Evolutionary conservation across 2,329 filamentous ascomycete species (phyloP), one percentile per base, ranked within the genome.

Genomic region (Curvularia spicifera): DNA sequence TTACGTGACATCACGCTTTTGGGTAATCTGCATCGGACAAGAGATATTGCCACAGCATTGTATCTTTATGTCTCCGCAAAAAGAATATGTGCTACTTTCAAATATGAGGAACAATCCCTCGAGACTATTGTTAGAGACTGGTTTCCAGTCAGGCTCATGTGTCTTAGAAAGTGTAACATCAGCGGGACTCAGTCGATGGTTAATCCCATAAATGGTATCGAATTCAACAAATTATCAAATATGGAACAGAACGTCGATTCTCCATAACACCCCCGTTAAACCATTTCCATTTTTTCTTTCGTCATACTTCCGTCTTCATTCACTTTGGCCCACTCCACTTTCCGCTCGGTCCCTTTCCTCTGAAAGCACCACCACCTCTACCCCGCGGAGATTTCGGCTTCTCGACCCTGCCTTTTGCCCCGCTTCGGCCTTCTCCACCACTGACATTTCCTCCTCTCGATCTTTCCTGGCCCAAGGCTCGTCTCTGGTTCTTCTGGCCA

Each of bases 401-500:
- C 26, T 28, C 63, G 54, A 40, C 63, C 60, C 43, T 60, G 52
- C 28, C 69, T 6, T 58, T 58, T 59, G 39, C 53, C 44, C 29
- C 66, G 52, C 57, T 66, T 63, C 51, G 63, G 54, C 40, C 60
- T 51, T 54, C 70, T 67, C 56, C 57, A 22, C 64, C 60, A 6
- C 59, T 61, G 6, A 56, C 43, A 40, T 62, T 65, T 6, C 68
- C 68, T 53, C 74, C 71, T 49, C 71, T 71, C 51, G 69, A 68
- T 60, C 76, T 77, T 51, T 75, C 68, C 13, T 68, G 69, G 5
- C 78, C 76, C n/a, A 79, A 54, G 0, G 76, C 75, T 49, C 70
- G 74, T 48, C 77, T 64, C 59, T 72, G 69, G 7, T 57, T 67
- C 59, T 72, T 70, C 18, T 66, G 47, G 3, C 51, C 55, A n/a